These are phyloP conservation scores for Fermentozyma sake DNA, from an alignment of 1,139 yeast species.

Conservation along the genomic window DNA sequence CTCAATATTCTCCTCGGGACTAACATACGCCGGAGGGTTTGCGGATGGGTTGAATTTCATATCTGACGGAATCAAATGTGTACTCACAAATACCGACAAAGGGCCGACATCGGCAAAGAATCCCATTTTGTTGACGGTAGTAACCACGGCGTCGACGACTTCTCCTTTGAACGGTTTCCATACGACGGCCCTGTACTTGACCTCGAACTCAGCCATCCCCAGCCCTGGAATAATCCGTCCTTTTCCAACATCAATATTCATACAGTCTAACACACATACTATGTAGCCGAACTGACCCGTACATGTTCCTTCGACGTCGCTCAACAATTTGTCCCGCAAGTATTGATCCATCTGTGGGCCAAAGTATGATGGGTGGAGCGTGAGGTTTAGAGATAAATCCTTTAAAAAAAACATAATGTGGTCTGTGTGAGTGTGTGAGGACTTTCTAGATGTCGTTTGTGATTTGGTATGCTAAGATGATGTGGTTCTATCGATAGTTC, in stretches of 20 bases:
- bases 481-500: too few relatives aligned
- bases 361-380: slow-evolving; percentile 94
- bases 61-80: slow-evolving; percentile 91
- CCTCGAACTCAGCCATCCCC: slow-evolving; percentile 96
- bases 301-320: slow-evolving; percentile 98
- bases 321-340: slow-evolving; percentile 79
- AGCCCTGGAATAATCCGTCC: slow-evolving; percentile 85
- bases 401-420: slow-evolving; percentile 52
- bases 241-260: slow-evolving; percentile 91
- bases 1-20: slow-evolving; percentile 92
- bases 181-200: slow-evolving; percentile 92
- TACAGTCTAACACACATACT: slow-evolving; percentile 91
- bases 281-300: slow-evolving; percentile 98
- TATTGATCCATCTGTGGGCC: slow-evolving; percentile 98
- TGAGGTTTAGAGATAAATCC: slow-evolving; percentile 85
- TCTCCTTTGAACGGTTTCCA: slow-evolving; percentile 99
- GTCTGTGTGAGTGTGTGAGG: too few relatives aligned
- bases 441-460: too few relatives aligned
- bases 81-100: slow-evolving; percentile 86
- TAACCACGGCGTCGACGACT: slow-evolving; percentile 94
- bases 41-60: slow-evolving; percentile 94
- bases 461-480: too few relatives aligned
- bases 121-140: slow-evolving; percentile 94
- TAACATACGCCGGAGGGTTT: slow-evolving; percentile 96
- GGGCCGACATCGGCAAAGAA: slow-evolving; percentile 99